Percentiles rank a stretch among this genome's conserved stretches.
These are phyloP conservation scores for Ceriops decandra DNA, from an alignment of 345 rosid genomes.

Conservation along the genomic window DNA sequence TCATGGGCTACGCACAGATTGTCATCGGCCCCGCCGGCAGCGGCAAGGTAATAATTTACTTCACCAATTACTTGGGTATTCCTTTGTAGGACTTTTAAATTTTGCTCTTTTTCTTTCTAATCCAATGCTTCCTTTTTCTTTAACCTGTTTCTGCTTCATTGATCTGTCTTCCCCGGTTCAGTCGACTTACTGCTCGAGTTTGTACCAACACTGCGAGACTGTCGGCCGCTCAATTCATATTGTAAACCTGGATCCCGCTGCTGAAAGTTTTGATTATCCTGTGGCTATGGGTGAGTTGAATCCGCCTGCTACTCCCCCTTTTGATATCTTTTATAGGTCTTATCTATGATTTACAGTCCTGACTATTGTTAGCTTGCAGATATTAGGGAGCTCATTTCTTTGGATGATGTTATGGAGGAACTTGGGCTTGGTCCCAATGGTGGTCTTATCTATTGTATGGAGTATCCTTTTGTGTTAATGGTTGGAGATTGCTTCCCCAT, in stretches of 20 bases:
- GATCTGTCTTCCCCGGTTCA: slow-evolving; percentile 17
- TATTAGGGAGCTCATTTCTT: slow-evolving; percentile 78
- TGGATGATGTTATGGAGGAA: slow-evolving; percentile 96
- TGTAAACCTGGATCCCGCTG: slow-evolving; percentile 92
- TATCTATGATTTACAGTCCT: background rate
- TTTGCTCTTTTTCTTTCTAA: background rate
- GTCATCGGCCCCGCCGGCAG: slow-evolving; percentile 87
- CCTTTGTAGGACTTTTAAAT: background rate
- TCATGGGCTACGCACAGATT: slow-evolving; percentile 84
- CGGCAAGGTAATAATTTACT: slow-evolving; percentile 55
- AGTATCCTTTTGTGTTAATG: slow-evolving; percentile 59
- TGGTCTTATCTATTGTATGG: slow-evolving; percentile 89
- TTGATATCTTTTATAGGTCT: background rate
- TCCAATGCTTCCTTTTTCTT: background rate
- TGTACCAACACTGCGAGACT: slow-evolving; percentile 66
- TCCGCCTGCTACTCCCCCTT: background rate
- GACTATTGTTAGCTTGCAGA: slow-evolving; percentile 38
- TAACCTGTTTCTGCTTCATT: slow-evolving; percentile 1
- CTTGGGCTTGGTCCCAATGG: slow-evolving; percentile 89
- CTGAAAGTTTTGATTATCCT: slow-evolving; percentile 83
- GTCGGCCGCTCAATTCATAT: slow-evolving; percentile 57
- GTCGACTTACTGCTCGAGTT: slow-evolving; percentile 89
- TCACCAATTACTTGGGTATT: background rate
- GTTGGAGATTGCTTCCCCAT: background rate
- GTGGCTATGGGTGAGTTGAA: slow-evolving; percentile 68